phyloP scores from a whole-genome alignment of 1,284 basidiomycete species.

The Xanthoconium separans region DNA sequence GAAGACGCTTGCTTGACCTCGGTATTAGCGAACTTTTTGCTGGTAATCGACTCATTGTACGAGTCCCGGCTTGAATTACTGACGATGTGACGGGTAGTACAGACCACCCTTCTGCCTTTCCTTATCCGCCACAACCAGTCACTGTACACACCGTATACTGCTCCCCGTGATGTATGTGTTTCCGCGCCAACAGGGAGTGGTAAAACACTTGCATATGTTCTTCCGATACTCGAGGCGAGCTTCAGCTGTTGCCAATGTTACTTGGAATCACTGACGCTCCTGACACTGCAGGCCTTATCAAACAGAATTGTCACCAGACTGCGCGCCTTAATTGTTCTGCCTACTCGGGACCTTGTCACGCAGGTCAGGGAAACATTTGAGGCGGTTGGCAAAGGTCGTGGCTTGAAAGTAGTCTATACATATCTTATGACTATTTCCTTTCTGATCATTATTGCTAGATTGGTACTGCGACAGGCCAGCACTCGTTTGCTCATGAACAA shows the following conservation, averaged over 20 bases:
- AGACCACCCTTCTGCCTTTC: conserved; percentile 80
- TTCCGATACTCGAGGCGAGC: conserved; percentile 87
- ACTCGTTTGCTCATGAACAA: conserved; percentile 84
- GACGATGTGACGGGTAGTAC: conserved; percentile 51
- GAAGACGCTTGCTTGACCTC: conserved; percentile 65
- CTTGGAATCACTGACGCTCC: conserved; percentile 1
- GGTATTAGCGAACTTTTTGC: conserved; percentile 86
- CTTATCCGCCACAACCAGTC: conserved; percentile 50
- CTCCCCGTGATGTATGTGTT: conserved; percentile 87
- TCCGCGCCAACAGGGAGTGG: conserved; percentile 97
- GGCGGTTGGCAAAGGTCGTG: conserved; percentile 78
- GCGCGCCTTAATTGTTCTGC: conserved; percentile 90
- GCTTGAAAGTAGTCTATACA: conserved; percentile 64
- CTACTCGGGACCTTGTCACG: conserved; percentile 92
- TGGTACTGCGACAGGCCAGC: conserved; percentile 79
- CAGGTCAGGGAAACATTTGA: conserved; percentile 96
- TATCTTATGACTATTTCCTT: not conserved
- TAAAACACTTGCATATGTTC: conserved; percentile 92
- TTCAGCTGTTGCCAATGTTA: conserved; percentile 2
- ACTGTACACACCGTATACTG: conserved; percentile 71
- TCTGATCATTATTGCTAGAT: conserved; percentile 45
- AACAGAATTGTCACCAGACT: conserved; percentile 76
- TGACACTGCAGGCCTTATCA: conserved; percentile 58
- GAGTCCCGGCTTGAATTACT: conserved; percentile 1
- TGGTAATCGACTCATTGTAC: conserved; percentile 48